Evolutionary conservation across 78 protist species (phyloP).

Genomic region (Parvularia atlantis): DNA sequence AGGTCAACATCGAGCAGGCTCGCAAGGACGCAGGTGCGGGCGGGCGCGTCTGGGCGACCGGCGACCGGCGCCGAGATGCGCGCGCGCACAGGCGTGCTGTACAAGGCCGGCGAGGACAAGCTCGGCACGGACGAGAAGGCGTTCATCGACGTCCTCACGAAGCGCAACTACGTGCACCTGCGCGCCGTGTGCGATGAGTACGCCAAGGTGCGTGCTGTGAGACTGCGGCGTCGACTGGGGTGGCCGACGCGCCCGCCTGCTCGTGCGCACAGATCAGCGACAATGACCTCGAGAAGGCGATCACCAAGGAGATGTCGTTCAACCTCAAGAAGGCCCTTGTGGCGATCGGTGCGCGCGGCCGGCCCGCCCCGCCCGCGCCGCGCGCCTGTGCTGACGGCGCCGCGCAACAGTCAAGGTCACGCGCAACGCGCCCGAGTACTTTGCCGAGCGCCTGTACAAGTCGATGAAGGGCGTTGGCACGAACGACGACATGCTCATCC

Average conservation of each 20-base stretch:
- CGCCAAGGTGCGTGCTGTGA: background rate
- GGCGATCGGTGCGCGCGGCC: background rate
- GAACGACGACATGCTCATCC: conserved; percentile 6
- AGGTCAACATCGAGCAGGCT: no score
- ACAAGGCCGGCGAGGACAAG: background rate
- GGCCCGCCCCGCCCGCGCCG: no score
- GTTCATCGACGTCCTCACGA: background rate
- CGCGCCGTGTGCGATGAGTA: background rate
- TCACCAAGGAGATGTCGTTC: background rate
- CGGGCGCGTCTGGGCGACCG: no score
- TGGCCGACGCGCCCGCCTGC: no score
- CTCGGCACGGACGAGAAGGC: background rate
- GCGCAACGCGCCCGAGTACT: background rate
- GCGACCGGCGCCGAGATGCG: no score
- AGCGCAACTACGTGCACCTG: background rate
- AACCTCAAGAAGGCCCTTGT: background rate
- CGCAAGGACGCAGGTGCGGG: no score
- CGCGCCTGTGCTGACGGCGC: no score
- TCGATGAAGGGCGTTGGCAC: conserved; percentile 7
- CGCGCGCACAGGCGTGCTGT: background rate
- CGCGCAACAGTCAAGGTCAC: no score
- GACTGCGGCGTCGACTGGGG: no score
- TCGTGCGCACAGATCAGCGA: background rate
- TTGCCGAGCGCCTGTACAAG: conserved; percentile 8
- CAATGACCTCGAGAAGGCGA: background rate